phyloP scores from a whole-genome alignment of 768 basidiomycete species.

The Calvatia gigantea region DNA sequence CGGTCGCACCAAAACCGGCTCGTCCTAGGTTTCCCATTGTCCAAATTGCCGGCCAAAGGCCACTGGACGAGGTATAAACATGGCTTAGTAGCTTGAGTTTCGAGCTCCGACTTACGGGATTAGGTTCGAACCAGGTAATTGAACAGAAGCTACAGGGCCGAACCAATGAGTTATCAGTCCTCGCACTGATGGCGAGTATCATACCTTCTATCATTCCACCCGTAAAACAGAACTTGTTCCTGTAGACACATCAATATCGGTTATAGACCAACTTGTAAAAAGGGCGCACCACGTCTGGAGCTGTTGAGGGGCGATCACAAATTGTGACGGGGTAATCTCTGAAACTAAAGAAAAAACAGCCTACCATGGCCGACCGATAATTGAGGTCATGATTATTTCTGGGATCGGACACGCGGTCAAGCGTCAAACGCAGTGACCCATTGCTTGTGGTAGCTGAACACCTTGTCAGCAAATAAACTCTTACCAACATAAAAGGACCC shows the following conservation, averaged over 20 bases:
- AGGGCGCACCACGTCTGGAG: conserved; percentile 6
- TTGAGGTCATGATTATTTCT: conserved; percentile 60
- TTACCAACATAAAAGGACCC: conserved; percentile 16
- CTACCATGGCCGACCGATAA: conserved; percentile 67
- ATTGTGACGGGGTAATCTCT: conserved; percentile 18
- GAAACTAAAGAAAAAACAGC: conserved; percentile 19
- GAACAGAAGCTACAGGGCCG: conserved; percentile 47
- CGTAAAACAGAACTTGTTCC: conserved; percentile 96
- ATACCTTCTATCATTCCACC: conserved; percentile 78
- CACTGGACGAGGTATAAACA: conserved; percentile 21
- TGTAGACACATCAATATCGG: conserved; percentile 53
- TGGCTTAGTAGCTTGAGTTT: background rate
- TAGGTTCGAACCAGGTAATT: conserved; percentile 60
- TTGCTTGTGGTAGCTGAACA: conserved; percentile 68
- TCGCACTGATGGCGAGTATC: background rate
- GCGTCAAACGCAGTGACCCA: conserved; percentile 80
- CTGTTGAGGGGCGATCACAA: conserved; percentile 29
- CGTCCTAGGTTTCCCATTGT: conserved; percentile 71
- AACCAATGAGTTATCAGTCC: background rate
- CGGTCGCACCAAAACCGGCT: conserved; percentile 14
- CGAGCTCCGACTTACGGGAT: conserved; percentile 30
- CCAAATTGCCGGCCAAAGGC: conserved; percentile 85
- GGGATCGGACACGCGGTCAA: conserved; percentile 59
- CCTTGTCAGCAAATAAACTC: background rate
- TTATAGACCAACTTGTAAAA: background rate